Conservation (phyloP, 768 basidiomycete genomes). For the Leccinum boreale region DNA sequence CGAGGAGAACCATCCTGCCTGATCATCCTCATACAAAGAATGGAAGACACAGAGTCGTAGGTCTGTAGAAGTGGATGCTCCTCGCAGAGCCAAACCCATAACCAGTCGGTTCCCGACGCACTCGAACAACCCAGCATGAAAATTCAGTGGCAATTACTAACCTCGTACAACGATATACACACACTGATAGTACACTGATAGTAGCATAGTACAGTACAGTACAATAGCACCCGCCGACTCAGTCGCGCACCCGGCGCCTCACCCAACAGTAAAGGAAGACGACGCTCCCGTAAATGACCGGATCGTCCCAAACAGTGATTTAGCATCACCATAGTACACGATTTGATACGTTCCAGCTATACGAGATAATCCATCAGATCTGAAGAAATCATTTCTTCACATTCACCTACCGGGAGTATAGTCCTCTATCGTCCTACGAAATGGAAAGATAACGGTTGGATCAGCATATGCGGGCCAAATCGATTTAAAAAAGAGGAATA, state of each 20-base stretch:
- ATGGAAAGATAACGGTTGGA: background rate
- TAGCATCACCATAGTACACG: conserved; percentile 73
- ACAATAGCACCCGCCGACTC: background rate
- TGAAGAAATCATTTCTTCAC: background rate
- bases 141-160: background rate
- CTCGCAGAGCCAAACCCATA: background rate
- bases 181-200: background rate
- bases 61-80: background rate
- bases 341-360: conserved; percentile 70
- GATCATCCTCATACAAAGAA: too few species aligned
- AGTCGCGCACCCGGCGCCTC: background rate
- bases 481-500: background rate
- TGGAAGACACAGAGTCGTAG: too few species aligned
- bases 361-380: background rate
- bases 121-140: background rate
- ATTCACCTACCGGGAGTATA: conserved; percentile 38
- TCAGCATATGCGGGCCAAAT: conserved; percentile 10
- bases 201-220: background rate
- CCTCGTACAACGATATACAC: background rate
- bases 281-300: conserved; percentile 61
- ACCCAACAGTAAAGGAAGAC: conserved; percentile 53
- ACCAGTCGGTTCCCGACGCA: background rate
- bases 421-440: conserved; percentile 56
- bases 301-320: conserved; percentile 61
- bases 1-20: too few species aligned